These are phyloP conservation scores for Panaeolus cyanescens DNA, from an alignment of 768 basidiomycete species.

Conservation along the genomic window DNA sequence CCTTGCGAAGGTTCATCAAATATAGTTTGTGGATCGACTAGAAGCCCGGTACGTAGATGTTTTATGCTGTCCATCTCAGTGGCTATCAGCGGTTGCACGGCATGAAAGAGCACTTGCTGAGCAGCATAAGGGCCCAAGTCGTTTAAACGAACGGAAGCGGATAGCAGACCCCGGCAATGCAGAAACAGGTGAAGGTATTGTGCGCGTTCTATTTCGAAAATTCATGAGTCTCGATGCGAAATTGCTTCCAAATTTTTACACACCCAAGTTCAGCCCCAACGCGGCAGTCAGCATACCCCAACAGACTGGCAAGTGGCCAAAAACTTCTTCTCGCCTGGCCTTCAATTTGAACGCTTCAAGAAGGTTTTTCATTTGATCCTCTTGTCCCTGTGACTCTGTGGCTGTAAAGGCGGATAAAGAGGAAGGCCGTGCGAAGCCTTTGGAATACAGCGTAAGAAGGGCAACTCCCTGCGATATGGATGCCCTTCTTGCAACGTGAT, in stretches of 20 bases:
- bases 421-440: conserved; percentile 69
- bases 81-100: conserved; percentile 67
- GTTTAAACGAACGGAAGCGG: conserved; percentile 91
- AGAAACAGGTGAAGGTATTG: conserved; percentile 92
- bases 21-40: conserved; percentile 21
- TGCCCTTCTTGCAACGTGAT: conserved; percentile 85
- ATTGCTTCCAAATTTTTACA: conserved; percentile 9
- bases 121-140: conserved; percentile 90
- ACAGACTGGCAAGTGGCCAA: conserved; percentile 87
- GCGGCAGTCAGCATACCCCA: conserved; percentile 87
- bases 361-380: conserved; percentile 35
- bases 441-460: conserved; percentile 84
- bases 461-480: conserved; percentile 93
- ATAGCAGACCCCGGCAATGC: conserved; percentile 86
- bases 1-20: conserved; percentile 50
- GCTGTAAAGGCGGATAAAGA: conserved; percentile 26
- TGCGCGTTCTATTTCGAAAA: conserved; percentile 59
- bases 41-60: conserved; percentile 49
- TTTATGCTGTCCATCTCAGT: conserved; percentile 47
- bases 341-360: conserved; percentile 71
- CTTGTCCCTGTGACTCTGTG: conserved; percentile 22
- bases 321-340: conserved; percentile 62
- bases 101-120: conserved; percentile 83
- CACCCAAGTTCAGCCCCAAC: conserved; percentile 74
- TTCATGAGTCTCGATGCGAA: neutral